A percentile compares a stretch with the other conserved stretches of the same genome.
These are phyloP conservation scores for Globisporangium canariense DNA, from an alignment of 352 stramenopile species.

Conservation along the genomic window DNA sequence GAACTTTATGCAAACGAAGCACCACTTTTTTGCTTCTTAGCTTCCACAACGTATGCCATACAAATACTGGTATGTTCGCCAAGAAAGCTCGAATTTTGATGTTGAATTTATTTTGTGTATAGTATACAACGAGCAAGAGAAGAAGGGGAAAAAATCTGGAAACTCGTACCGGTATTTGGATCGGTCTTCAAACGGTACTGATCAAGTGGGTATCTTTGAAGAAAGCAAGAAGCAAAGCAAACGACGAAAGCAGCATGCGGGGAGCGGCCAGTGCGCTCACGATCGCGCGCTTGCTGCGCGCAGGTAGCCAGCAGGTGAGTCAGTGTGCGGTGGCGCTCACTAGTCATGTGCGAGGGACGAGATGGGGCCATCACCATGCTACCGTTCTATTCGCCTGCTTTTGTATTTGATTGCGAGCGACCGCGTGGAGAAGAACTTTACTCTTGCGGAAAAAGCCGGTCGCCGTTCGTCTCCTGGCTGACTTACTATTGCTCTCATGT, in stretches of 20 bases:
- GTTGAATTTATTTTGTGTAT: too few species aligned
- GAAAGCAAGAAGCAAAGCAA: background rate
- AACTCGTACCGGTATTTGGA: background rate
- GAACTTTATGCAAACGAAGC: too few species aligned
- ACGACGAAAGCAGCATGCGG: conserved; percentile 19
- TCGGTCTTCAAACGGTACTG: too few species aligned
- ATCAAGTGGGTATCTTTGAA: conserved; percentile 4
- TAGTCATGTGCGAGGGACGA: background rate
- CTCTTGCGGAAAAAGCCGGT: background rate
- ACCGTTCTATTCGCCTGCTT: background rate
- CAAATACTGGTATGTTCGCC: too few species aligned
- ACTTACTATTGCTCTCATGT: background rate
- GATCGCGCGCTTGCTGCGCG: conserved; percentile 26
- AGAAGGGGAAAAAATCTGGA: too few species aligned
- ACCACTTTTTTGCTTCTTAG: too few species aligned
- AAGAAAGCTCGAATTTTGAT: too few species aligned
- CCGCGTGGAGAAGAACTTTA: background rate
- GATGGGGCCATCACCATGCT: background rate
- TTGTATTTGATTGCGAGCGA: background rate
- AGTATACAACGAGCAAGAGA: too few species aligned
- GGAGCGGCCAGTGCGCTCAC: conserved; percentile 22
- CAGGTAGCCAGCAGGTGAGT: conserved; percentile 31
- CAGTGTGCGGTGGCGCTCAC: background rate
- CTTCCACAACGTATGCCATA: too few species aligned
- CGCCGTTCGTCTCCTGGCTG: background rate